Evolutionary conservation across 2,329 filamentous ascomycete genomes (phyloP).

Genomic region (Setomelanomma holmii): DNA sequence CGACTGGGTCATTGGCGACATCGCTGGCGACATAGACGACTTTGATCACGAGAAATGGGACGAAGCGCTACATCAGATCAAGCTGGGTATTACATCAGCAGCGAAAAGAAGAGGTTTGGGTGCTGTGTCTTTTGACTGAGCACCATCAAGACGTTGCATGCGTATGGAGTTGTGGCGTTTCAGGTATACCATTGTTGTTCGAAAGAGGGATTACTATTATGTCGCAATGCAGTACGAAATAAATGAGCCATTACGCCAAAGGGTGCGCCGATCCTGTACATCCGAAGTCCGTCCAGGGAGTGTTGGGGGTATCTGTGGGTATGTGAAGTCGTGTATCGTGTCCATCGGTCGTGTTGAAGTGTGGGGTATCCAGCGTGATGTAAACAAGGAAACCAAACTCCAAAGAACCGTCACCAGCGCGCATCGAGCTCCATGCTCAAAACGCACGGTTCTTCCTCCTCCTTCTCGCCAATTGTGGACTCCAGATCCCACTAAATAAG

Average conservation of each 20-base stretch:
- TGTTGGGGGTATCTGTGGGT: neutral
- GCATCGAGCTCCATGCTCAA: neutral
- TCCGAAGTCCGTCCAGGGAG: neutral
- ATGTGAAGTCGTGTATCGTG: neutral
- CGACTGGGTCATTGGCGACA: conserved; percentile 46
- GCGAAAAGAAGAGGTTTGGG: conserved; percentile 50
- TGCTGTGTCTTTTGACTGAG: conserved; percentile 12
- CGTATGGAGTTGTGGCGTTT: neutral
- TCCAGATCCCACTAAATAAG: conserved; percentile 69
- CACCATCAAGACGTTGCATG: neutral
- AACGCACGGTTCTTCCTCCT: conserved; percentile 20
- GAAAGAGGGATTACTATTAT: neutral
- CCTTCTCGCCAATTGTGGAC: conserved; percentile 59
- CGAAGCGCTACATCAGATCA: conserved; percentile 49
- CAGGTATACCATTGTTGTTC: no score
- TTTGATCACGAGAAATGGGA: conserved; percentile 40
- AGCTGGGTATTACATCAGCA: conserved; percentile 51
- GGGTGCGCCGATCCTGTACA: neutral
- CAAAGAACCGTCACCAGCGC: neutral
- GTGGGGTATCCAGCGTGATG: neutral
- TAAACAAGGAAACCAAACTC: neutral
- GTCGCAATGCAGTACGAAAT: neutral
- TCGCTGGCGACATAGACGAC: conserved; percentile 19
- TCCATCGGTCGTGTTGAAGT: neutral
- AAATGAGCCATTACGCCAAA: neutral